Conservation (phyloP, 495 filamentous ascomycete species). For the Endocarpon pusillum region DNA sequence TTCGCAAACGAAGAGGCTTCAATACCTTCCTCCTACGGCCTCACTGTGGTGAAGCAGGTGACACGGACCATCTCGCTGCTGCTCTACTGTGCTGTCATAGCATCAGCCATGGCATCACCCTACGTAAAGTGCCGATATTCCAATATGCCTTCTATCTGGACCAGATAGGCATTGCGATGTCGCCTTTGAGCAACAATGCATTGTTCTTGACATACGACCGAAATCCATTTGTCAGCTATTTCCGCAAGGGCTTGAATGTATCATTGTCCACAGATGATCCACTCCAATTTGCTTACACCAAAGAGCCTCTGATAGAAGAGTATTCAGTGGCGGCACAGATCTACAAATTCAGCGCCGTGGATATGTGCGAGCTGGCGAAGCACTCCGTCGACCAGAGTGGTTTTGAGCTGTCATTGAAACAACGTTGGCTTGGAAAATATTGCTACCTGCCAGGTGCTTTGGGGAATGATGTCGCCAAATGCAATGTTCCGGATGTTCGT, state of each 20-base stretch:
- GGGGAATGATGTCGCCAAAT: conserved; percentile 86
- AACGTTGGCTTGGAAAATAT: conserved; percentile 68
- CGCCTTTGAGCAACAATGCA: conserved; percentile 92
- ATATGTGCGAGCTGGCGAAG: conserved; percentile 97
- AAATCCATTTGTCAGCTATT: conserved; percentile 90
- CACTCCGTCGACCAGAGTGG: conserved; percentile 90
- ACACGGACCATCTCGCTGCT: conserved; percentile 87
- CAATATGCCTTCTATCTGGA: conserved; percentile 98
- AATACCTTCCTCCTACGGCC: conserved; percentile 89
- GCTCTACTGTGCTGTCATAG: conserved; percentile 91
- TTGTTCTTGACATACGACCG: conserved; percentile 93
- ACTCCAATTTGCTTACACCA: conserved; percentile 94
- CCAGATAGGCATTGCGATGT: conserved; percentile 98
- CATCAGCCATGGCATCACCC: conserved; percentile 84
- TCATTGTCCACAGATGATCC: conserved; percentile 95
- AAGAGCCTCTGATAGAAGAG: conserved; percentile 94
- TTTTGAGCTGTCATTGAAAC: conserved; percentile 76
- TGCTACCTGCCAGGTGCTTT: conserved; percentile 54
- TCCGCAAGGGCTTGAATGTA: conserved; percentile 84
- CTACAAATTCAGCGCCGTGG: conserved; percentile 89
- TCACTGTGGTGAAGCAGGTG: conserved; percentile 92
- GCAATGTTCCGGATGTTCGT: conserved; percentile 84
- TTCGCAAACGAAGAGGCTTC: conserved; percentile 80
- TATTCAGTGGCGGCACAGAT: conserved; percentile 97
- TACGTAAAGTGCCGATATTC: conserved; percentile 83